Base-by-base conservation (phyloP, 805 yeast genomes). In the Nakazawaea ishiwadae region DNA sequence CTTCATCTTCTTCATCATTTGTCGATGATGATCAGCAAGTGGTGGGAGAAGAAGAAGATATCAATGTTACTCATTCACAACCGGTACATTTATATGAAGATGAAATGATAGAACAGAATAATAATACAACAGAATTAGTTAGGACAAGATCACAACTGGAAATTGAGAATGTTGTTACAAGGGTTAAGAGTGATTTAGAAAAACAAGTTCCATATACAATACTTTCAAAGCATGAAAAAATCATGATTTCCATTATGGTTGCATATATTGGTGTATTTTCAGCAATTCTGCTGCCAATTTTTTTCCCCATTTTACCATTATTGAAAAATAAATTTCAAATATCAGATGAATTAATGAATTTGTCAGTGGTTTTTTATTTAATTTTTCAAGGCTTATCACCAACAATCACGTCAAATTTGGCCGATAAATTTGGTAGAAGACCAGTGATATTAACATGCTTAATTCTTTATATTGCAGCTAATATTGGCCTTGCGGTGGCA, bases 351-450 rank as follows among this genome's bases (percentile, higher is more conserved):
- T 56, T 65, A 40, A 75, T 78, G 39, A 81, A 84, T 52, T 50
- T 82, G 10, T 72, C 89, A 1, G 80, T 85, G 31, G 86, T 84
- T 3, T 76, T 80, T 0, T 84, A 84, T 50, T 71, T 81, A 42
- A 52, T 82, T 7, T 71, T 79, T 47, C 95, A 84, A 59, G 95
- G 89, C 3, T 41, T 83, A 0, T 59, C 79, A 0, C 95, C 95
- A 4, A 65, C 82, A 1, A 46, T 83, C 9, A 68, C 77, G 59
- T 79, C 83, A 0, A 66, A 77, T 3, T 48, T 82, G 28, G 81
- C 88, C 1, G 95, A 84, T 54, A 54, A 64, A 4, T 62, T 68
- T 33, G 91, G 93, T 0, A 69, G 90, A 48, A 62, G 91, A 37
- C 87, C 88, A 0, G 65, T 79, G 0, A 62, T 79, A n/a, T 36